Conservation (phyloP, 1,284 basidiomycete species). For the Sanghuangporus sanghuang region DNA sequence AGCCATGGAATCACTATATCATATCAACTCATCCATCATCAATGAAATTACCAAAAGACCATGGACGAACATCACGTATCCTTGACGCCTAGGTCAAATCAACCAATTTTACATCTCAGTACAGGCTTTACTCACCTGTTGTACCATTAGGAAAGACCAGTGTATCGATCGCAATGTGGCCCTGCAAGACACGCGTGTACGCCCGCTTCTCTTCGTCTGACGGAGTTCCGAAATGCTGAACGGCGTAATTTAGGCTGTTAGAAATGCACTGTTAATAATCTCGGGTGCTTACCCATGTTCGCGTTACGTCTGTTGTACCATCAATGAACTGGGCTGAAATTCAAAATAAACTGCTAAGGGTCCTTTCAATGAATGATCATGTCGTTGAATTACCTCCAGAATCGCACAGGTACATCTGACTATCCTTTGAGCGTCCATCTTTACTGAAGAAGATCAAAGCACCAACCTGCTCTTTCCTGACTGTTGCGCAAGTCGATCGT, state of each 20-base stretch:
- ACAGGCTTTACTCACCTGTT: slow-evolving; percentile 47
- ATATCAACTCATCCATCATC: slow-evolving; percentile 13
- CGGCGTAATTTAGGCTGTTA: not conserved
- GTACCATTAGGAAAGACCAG: slow-evolving; percentile 86
- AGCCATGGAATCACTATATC: slow-evolving; percentile 79
- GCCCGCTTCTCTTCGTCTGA: slow-evolving; percentile 79
- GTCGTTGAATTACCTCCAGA: slow-evolving; percentile 60
- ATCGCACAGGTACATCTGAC: slow-evolving; percentile 89
- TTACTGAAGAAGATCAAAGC: not conserved
- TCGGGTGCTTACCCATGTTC: slow-evolving; percentile 65
- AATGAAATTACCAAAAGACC: not conserved
- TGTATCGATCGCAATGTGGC: slow-evolving; percentile 89
- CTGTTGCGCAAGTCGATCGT: slow-evolving; percentile 65
- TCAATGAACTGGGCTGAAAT: slow-evolving; percentile 78
- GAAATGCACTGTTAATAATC: not conserved
- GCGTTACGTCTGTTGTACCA: slow-evolving; percentile 93
- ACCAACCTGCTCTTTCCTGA: slow-evolving; percentile 67
- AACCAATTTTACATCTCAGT: not conserved
- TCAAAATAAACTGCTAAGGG: not conserved
- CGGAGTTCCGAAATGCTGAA: slow-evolving; percentile 90
- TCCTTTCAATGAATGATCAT: slow-evolving; percentile 11
- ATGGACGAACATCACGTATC: not conserved
- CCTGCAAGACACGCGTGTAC: slow-evolving; percentile 93
- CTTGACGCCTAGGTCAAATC: not conserved
- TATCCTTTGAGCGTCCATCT: slow-evolving; percentile 3